These are phyloP conservation scores for Silene coronaria DNA, from an alignment of 179 eudicot genomes.

Conservation along the genomic window DNA sequence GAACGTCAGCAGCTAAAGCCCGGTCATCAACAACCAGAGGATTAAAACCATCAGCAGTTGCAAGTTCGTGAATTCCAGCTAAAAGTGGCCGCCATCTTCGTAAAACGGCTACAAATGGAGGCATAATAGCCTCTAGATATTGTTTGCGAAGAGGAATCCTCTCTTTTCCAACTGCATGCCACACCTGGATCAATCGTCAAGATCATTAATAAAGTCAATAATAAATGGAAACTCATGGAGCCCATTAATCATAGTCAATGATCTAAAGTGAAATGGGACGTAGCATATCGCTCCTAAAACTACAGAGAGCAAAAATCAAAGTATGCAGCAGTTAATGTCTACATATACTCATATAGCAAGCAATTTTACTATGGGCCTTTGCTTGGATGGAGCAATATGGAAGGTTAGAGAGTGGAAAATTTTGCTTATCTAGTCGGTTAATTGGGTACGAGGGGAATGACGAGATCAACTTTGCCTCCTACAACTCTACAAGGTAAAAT, in stretches of 20 bases:
- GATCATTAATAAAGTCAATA: background rate
- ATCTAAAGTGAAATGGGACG: conserved; percentile 12
- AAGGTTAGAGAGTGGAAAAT: background rate
- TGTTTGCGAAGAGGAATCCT: conserved; percentile 81
- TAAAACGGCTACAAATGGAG: conserved; percentile 84
- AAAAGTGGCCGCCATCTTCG: conserved; percentile 96
- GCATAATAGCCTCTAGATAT: conserved; percentile 81
- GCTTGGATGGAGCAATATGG: background rate
- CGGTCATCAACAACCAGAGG: conserved; percentile 89
- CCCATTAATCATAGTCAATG: background rate
- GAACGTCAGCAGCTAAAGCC: conserved; percentile 84
- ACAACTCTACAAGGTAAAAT: background rate
- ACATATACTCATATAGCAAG: background rate
- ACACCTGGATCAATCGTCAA: conserved; percentile 53
- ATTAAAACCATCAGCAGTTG: conserved; percentile 74
- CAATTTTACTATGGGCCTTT: background rate
- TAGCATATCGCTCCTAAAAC: conserved; percentile 1
- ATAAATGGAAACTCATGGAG: background rate
- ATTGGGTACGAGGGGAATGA: background rate
- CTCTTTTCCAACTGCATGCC: conserved; percentile 83
- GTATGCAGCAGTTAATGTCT: background rate
- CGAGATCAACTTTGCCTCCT: background rate
- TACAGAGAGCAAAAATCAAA: background rate
- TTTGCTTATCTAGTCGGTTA: background rate
- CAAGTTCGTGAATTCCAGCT: conserved; percentile 96